Percentiles rank a stretch among this genome's conserved stretches.
Evolutionary conservation across 176 grass and related monocot genomes (phyloP).

Genomic region (Olyra latifolia): DNA sequence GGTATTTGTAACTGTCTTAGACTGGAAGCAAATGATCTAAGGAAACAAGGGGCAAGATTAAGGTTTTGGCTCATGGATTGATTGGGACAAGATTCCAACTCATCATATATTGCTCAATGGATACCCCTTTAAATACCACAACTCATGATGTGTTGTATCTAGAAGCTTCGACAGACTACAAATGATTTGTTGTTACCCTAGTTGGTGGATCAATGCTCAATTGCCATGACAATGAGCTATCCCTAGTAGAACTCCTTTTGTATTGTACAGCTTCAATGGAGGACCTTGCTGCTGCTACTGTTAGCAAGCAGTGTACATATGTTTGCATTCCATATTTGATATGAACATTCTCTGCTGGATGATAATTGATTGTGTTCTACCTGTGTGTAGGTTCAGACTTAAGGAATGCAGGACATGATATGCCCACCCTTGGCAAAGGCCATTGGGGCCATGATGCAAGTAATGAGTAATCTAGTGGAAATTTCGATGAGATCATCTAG

Average conservation of each 20-base stretch:
- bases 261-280: background rate
- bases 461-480: background rate
- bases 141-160: constrained; percentile 4
- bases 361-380: background rate
- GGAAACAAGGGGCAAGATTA: background rate
- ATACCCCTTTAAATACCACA: background rate
- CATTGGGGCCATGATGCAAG: background rate
- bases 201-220: background rate
- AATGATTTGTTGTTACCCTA: background rate
- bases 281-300: background rate
- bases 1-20: background rate
- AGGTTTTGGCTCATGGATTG: background rate
- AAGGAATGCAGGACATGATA: background rate
- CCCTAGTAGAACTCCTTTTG: background rate
- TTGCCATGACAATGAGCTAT: background rate
- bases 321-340: background rate
- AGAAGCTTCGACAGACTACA: background rate
- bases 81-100: background rate
- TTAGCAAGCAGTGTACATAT: background rate
- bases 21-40: background rate
- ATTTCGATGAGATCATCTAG: background rate
- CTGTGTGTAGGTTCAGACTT: background rate
- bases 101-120: background rate
- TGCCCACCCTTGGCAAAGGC: background rate
- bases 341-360: background rate